Base-by-base conservation (phyloP, 2,329 filamentous ascomycete species). In the Epichloe sibirici region DNA sequence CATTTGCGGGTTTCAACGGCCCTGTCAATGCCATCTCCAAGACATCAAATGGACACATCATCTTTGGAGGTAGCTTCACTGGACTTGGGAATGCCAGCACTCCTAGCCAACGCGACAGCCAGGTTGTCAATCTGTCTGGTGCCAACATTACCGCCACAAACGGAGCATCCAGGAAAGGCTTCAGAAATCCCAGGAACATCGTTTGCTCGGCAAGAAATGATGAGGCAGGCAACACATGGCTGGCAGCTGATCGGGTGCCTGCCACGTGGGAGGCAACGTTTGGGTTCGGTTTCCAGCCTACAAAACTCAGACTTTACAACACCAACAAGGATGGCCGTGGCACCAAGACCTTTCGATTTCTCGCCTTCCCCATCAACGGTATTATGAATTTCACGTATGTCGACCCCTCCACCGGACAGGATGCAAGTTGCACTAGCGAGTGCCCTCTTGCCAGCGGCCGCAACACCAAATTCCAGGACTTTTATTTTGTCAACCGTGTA, bases 311-410 rank as follows among this genome's bases (percentile, higher is more conserved):
- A 51, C 73, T 98, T 25, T 89, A 86, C 74, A 98, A 98, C 69
- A 93, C 91, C 3, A 82, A 87, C 59, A 76, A 82, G 50, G 82
- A 93, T 61, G 89, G 87, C 49, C 83, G 90, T 57, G 90, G 93
- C 34, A 95, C 90, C 34, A 87, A 88, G 71, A 87, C 85, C 0
- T 98, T 88, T 72, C 82, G 90, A 53, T 94, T 89, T 64, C 88
- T 88, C 23, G 88, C 90, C 17, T 73, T 91, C 54, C 90, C 91
- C 5, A 81, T 91, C 62, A 84, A 87, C 57, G 93, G 93, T 50
- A 96, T 98, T 65, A 88, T 98, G 83, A 96, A 97, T 69, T 77
- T 98, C 63, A 95, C 90, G 39, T 97, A 93, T 61, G 83, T 83
- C 57, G 89, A 97, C 62, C 84, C 86, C 25, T 72, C 65, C 40